Base-by-base conservation (phyloP, 257 asterid species). In the Knoxia roxburghii region DNA sequence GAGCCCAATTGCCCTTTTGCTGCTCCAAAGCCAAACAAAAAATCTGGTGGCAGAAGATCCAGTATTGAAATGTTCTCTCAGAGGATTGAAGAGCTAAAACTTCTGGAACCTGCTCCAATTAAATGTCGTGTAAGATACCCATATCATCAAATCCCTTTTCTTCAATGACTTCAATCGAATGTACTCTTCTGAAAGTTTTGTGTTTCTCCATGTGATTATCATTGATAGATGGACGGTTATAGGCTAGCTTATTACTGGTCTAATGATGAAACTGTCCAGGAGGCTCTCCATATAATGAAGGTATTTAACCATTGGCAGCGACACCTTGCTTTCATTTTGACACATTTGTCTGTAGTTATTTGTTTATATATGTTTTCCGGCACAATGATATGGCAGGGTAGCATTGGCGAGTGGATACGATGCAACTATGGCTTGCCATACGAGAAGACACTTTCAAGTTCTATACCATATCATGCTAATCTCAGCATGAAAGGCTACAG, bases 211-310 rank as follows among this genome's bases (percentile, higher is more conserved):
- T 66, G 21, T 26, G 68, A 2, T 58, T 29, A 5, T 37, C 17
- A 13, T n/a, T 48, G 51, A 15, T 48, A 78, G 82, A 55, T 15
- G 24, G 77, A 78, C 14, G 75, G 79, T 7, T 46, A 45, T 27
- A 41, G 32, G 46, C 77, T 74, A 8, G 62, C 54, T 32, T 63
- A 70, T 49, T 57, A 70, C 35, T 81, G 85, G 83, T 68, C 71
- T 4, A 77, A 77, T 26, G 75, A 81, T 24, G 53, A 75, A 33
- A 35, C 29, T 62, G 79, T 77, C 26, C 81, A 27, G 61, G 68
- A 72, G 35, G 80, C 85, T 51, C 82, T 81, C 35, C 80, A 75
- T 75, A 61, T 77, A 43, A 59, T 80, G 14, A 51, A 81, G 81
- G 85, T 81, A 74, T 35, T 11, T 15, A 30, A 29, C 56, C 60